phyloP scores from a whole-genome alignment of 2,329 filamentous ascomycete species.

The Fusarium sp. region DNA sequence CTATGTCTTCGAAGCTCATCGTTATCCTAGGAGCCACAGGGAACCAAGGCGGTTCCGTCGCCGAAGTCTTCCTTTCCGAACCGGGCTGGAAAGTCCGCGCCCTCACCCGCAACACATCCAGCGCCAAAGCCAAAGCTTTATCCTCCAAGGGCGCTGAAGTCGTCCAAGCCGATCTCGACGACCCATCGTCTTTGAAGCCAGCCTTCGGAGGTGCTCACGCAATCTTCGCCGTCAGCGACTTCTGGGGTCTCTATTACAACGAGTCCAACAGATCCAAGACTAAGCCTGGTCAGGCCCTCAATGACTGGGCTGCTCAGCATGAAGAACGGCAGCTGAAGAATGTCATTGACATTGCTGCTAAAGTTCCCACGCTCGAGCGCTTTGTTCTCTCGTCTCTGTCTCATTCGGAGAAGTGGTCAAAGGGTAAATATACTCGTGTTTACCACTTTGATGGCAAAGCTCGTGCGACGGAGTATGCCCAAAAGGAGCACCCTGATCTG shows the following conservation, averaged over 20 bases:
- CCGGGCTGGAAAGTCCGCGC: slow-evolving; percentile 22
- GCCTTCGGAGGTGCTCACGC: slow-evolving; percentile 12
- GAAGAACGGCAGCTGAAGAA: slow-evolving; percentile 51
- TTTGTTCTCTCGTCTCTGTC: slow-evolving; percentile 52
- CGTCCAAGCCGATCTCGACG: slow-evolving; percentile 6
- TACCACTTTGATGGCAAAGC: slow-evolving; percentile 57
- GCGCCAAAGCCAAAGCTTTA: slow-evolving; percentile 15
- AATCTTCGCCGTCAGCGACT: slow-evolving; percentile 46
- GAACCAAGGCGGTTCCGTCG: slow-evolving; percentile 32
- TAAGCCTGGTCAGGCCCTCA: slow-evolving; percentile 23
- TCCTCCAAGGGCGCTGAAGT: slow-evolving; percentile 11
- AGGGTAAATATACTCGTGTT: slow-evolving; percentile 52
- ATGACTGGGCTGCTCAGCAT: slow-evolving; percentile 36
- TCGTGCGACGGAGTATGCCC: slow-evolving; percentile 43
- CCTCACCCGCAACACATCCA: slow-evolving; percentile 19
- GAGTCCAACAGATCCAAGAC: slow-evolving; percentile 14
- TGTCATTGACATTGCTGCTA: slow-evolving; percentile 49
- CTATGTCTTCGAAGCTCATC: slow-evolving; percentile 27
- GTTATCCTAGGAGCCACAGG: slow-evolving; percentile 31
- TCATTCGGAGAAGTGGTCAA: slow-evolving; percentile 49
- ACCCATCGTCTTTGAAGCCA: background rate
- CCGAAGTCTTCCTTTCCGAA: slow-evolving; percentile 4
- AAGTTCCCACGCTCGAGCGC: slow-evolving; percentile 46
- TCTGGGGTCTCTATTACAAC: slow-evolving; percentile 31
- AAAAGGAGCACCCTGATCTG: slow-evolving; percentile 21